A percentile compares a stretch with the other conserved stretches of the same genome.
These are phyloP conservation scores for Poa annua DNA, from an alignment of 176 grass and related monocot species.

Conservation along the genomic window DNA sequence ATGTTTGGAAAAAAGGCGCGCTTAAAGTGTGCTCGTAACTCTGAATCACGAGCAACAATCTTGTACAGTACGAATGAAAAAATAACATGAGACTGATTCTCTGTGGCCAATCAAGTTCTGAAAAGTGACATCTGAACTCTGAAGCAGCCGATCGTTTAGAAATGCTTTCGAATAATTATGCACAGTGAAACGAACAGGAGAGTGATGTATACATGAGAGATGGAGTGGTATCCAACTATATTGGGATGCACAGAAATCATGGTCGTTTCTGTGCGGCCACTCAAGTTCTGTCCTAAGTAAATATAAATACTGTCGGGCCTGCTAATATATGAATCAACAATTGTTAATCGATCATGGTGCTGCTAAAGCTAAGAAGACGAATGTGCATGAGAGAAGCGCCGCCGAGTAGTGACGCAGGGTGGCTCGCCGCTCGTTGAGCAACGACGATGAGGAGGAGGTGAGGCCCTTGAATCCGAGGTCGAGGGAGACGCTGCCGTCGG, in stretches of 20 bases:
- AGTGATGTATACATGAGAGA: neutral
- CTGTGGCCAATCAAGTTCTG: too few species aligned
- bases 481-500: slow-evolving; percentile 80
- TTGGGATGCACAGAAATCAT: neutral
- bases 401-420: slow-evolving; percentile 33
- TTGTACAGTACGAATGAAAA: too few species aligned
- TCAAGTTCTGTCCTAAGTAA: neutral
- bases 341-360: slow-evolving; percentile 12
- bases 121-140: neutral
- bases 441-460: slow-evolving; percentile 34
- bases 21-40: neutral
- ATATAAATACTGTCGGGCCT: neutral
- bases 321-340: slow-evolving; percentile 8
- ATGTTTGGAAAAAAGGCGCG: neutral
- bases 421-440: slow-evolving; percentile 39
- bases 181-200: neutral
- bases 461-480: slow-evolving; percentile 79
- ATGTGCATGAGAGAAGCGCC: slow-evolving; percentile 53
- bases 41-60: too few species aligned
- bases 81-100: too few species aligned
- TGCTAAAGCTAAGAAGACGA: slow-evolving; percentile 59
- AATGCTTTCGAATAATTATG: slow-evolving; percentile 13
- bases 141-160: slow-evolving; percentile 10
- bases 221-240: neutral
- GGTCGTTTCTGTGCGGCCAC: neutral